These are phyloP conservation scores for Sodiomyces alkalinus DNA, from an alignment of 2,329 filamentous ascomycete species.

Conservation along the genomic window DNA sequence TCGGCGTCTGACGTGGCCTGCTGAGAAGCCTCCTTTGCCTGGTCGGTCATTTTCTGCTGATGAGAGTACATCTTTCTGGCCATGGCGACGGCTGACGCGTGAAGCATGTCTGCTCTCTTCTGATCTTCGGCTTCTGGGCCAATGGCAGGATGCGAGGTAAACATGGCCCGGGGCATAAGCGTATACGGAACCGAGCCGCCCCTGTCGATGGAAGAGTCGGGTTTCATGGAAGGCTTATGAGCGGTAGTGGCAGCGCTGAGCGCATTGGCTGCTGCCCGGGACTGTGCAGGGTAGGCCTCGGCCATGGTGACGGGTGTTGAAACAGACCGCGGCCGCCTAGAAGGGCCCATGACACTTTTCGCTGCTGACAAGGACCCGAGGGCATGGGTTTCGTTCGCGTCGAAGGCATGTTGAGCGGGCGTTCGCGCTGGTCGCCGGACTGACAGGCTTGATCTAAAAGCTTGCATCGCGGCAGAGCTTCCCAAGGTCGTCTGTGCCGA, in stretches of 20 bases:
- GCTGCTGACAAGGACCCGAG: slow-evolving; percentile 57
- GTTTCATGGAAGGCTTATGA: slow-evolving; percentile 33
- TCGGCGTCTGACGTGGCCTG: slow-evolving; percentile 15
- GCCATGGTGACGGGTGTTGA: slow-evolving; percentile 39
- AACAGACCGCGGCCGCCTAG: slow-evolving; percentile 43
- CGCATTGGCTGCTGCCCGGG: slow-evolving; percentile 50
- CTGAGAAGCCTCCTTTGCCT: slow-evolving; percentile 26
- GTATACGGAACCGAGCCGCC: slow-evolving; percentile 53
- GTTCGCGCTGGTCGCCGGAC: slow-evolving; percentile 15
- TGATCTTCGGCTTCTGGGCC: slow-evolving; percentile 59
- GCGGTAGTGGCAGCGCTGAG: slow-evolving; percentile 59
- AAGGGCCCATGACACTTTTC: slow-evolving; percentile 52
- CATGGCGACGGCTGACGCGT: slow-evolving; percentile 78
- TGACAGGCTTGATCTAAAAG: slow-evolving; percentile 32
- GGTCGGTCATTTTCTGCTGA: slow-evolving; percentile 47
- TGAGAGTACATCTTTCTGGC: slow-evolving; percentile 70
- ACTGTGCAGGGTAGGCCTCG: slow-evolving; percentile 37
- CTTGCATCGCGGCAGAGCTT: slow-evolving; percentile 54
- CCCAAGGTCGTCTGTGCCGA: slow-evolving; percentile 29
- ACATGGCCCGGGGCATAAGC: slow-evolving; percentile 60
- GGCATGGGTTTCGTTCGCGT: slow-evolving; percentile 11
- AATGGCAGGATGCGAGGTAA: slow-evolving; percentile 59
- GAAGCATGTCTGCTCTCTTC: slow-evolving; percentile 54
- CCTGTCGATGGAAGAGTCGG: slow-evolving; percentile 35
- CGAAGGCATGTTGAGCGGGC: slow-evolving; percentile 23